A percentile compares a stretch with the other conserved stretches of the same genome.
These are phyloP conservation scores for Talaromyces sp. DNA, from an alignment of 2,329 filamentous ascomycete species.

Conservation along the genomic window DNA sequence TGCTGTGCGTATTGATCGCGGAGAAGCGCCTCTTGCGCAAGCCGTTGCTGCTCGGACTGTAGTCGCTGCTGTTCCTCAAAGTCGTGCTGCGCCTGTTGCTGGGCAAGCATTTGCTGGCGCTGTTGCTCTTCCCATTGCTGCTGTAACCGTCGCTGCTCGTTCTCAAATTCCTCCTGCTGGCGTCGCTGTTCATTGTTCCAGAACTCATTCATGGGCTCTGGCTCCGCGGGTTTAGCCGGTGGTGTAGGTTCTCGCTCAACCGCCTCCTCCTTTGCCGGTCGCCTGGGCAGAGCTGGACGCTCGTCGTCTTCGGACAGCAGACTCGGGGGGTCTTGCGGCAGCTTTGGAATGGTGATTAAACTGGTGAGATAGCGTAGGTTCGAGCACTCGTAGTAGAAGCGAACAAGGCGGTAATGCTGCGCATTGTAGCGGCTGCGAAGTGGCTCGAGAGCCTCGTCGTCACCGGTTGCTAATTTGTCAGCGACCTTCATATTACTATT, in stretches of 20 bases:
- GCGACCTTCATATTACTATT: neutral
- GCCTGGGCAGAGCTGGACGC: slow-evolving; percentile 73
- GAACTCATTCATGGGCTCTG: slow-evolving; percentile 94
- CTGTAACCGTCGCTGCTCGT: slow-evolving; percentile 83
- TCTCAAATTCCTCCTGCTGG: slow-evolving; percentile 91
- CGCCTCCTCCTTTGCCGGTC: slow-evolving; percentile 67
- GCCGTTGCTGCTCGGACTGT: slow-evolving; percentile 80
- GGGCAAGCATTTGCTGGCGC: slow-evolving; percentile 73
- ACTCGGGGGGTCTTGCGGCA: slow-evolving; percentile 90
- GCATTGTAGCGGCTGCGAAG: slow-evolving; percentile 86
- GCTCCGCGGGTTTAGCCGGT: slow-evolving; percentile 64
- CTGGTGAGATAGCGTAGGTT: slow-evolving; percentile 95
- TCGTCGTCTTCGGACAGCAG: slow-evolving; percentile 80
- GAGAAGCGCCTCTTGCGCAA: slow-evolving; percentile 85
- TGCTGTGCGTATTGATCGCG: slow-evolving; percentile 88
- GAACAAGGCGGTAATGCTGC: slow-evolving; percentile 91
- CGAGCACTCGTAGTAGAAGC: slow-evolving; percentile 99
- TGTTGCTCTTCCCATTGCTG: slow-evolving; percentile 81
- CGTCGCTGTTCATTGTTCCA: slow-evolving; percentile 91
- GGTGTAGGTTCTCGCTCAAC: slow-evolving; percentile 67
- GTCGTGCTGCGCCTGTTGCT: slow-evolving; percentile 82
- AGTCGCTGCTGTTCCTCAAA: slow-evolving; percentile 92
- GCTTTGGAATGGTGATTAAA: slow-evolving; percentile 90
- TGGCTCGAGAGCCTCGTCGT: slow-evolving; percentile 86
- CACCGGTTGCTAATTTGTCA: slow-evolving; percentile 65